A percentile compares a stretch with the other conserved stretches of the same genome.
Conservation (phyloP, 2,329 filamentous ascomycete species). For the Byssochlamys sp. region DNA sequence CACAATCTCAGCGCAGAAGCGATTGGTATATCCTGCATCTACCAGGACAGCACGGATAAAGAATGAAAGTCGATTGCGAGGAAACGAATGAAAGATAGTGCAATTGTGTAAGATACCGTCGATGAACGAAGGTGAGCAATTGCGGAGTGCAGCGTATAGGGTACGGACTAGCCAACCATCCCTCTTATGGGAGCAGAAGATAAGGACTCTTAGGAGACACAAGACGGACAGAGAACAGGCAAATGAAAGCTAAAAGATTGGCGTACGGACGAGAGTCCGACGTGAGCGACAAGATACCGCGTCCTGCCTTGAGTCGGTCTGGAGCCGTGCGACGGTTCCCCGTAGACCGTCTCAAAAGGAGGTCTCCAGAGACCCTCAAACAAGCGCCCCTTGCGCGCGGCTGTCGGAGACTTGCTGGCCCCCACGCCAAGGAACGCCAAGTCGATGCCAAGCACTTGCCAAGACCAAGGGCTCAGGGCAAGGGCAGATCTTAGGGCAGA, state of each 20-base stretch:
- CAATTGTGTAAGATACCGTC: not conserved
- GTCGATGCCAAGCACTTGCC: not conserved
- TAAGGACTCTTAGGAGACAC: not conserved
- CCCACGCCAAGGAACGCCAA: not conserved
- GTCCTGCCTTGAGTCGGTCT: conserved; percentile 1
- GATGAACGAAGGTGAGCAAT: not conserved
- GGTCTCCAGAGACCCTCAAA: conserved; percentile 16
- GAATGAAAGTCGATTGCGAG: not conserved
- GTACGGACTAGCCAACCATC: not conserved
- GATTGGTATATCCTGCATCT: not conserved
- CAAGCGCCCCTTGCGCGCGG: conserved; percentile 33
- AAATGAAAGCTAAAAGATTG: not conserved
- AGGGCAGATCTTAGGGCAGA: not conserved
- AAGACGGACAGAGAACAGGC: not conserved
- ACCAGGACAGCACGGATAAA: not conserved
- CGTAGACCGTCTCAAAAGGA: conserved; percentile 23
- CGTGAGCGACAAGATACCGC: conserved; percentile 1
- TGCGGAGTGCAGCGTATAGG: not conserved
- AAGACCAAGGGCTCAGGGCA: not conserved
- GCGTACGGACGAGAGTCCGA: not conserved
- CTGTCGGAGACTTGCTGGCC: conserved; percentile 10
- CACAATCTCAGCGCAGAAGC: not conserved
- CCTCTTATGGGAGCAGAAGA: not conserved
- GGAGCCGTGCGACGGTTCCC: conserved; percentile 12
- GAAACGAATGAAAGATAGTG: not conserved